Percentiles rank a stretch among this genome's conserved stretches.
These are phyloP conservation scores for Amaranthus palmeri DNA, from an alignment of 148 eudicot genomes.

Conservation along the genomic window DNA sequence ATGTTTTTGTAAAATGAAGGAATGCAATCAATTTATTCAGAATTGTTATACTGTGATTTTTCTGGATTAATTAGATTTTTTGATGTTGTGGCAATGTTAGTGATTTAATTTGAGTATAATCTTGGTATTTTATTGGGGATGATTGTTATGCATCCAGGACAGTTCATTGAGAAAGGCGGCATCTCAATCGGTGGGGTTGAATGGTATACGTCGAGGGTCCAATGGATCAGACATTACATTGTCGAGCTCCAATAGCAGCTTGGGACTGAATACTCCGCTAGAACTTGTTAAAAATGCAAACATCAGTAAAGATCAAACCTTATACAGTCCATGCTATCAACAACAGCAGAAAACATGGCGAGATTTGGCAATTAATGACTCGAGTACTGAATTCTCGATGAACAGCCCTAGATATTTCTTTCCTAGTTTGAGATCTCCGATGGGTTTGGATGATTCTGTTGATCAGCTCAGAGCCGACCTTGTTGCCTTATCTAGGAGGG, in stretches of 20 bases:
- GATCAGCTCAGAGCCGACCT: conserved; percentile 69
- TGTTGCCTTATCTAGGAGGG: conserved; percentile 59
- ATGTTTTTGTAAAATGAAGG: not conserved
- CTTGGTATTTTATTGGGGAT: conserved; percentile 15
- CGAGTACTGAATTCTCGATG: conserved; percentile 48
- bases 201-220: conserved; percentile 44
- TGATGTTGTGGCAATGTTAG: not conserved
- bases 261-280: conserved; percentile 56
- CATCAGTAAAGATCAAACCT: conserved; percentile 25
- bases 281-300: conserved; percentile 31
- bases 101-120: not conserved
- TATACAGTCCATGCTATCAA: conserved; percentile 26
- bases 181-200: conserved; percentile 33
- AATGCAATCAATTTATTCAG: not conserved
- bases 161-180: conserved; percentile 38
- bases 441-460: conserved; percentile 38
- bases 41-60: not conserved
- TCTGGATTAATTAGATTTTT: not conserved
- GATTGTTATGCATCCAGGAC: conserved; percentile 33
- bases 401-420: conserved; percentile 47
- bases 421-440: conserved; percentile 36
- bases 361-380: conserved; percentile 51
- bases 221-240: conserved; percentile 81
- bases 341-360: conserved; percentile 43
- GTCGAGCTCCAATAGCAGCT: conserved; percentile 69